Evolutionary conservation across 2,329 filamentous ascomycete genomes (phyloP).

Genomic region (Fusarium drepaniforme): DNA sequence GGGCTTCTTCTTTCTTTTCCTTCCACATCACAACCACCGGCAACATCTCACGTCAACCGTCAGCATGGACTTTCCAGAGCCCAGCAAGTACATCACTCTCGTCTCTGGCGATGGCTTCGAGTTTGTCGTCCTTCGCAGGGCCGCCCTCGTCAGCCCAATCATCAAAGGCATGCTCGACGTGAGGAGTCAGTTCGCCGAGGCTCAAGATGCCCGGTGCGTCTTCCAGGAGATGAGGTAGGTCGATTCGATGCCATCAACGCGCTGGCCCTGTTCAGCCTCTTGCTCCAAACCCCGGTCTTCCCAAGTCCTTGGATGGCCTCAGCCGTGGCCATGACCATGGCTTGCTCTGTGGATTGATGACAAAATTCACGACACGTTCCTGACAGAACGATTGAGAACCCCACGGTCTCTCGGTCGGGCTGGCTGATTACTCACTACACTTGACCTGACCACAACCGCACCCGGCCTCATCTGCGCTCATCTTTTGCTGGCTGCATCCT

Average conservation of each 20-base stretch:
- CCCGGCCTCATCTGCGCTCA: slow-evolving; percentile 25
- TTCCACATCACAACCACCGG: slow-evolving; percentile 5
- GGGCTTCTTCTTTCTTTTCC: slow-evolving; percentile 14
- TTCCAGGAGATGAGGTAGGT: slow-evolving; percentile 80
- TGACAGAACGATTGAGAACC: slow-evolving; percentile 57
- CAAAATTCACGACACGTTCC: slow-evolving; percentile 56
- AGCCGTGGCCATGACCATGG: slow-evolving; percentile 5
- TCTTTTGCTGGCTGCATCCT: slow-evolving; percentile 21
- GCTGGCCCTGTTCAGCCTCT: slow-evolving; percentile 13
- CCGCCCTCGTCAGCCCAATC: slow-evolving; percentile 75
- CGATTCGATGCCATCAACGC: slow-evolving; percentile 27
- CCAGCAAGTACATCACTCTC: slow-evolving; percentile 80
- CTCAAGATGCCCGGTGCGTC: slow-evolving; percentile 71
- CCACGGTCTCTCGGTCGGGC: slow-evolving; percentile 50
- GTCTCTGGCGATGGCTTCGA: slow-evolving; percentile 82
- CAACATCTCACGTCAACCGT: neutral
- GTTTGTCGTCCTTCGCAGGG: slow-evolving; percentile 79
- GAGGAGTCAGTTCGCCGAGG: slow-evolving; percentile 75
- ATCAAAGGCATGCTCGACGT: slow-evolving; percentile 83
- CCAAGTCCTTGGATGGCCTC: slow-evolving; percentile 1
- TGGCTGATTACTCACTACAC: slow-evolving; percentile 69
- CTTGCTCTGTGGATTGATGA: slow-evolving; percentile 51
- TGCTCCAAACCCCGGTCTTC: slow-evolving; percentile 7
- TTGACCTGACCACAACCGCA: slow-evolving; percentile 67
- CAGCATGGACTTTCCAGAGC: slow-evolving; percentile 41